These are phyloP conservation scores for Aspergillus sp. DNA, from an alignment of 2,329 filamentous ascomycete species.

Conservation along the genomic window DNA sequence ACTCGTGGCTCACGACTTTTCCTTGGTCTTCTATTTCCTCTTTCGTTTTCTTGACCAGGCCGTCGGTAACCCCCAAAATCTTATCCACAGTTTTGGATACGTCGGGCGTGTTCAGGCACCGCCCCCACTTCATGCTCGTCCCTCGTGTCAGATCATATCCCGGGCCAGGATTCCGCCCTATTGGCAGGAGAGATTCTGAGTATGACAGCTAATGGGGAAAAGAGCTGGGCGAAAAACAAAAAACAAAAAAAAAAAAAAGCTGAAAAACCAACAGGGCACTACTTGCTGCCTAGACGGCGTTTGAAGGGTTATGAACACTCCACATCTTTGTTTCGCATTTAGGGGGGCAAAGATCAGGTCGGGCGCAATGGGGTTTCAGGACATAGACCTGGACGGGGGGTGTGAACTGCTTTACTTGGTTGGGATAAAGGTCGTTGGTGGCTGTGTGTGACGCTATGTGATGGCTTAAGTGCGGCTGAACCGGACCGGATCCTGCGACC, in stretches of 20 bases:
- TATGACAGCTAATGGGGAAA: neutral
- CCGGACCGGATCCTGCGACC: neutral
- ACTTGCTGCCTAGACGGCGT: neutral
- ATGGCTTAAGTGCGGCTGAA: neutral
- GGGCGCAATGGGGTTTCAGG: conserved; percentile 1
- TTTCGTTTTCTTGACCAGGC: neutral
- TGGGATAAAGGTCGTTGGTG: neutral
- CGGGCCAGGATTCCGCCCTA: neutral
- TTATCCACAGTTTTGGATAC: neutral
- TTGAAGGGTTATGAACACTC: neutral
- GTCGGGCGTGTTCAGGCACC: neutral
- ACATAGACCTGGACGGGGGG: neutral
- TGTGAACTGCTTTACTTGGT: neutral
- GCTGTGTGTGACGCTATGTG: neutral
- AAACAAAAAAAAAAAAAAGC: no score
- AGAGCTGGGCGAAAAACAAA: neutral
- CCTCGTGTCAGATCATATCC: neutral
- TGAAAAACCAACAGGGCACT: neutral
- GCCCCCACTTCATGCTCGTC: neutral
- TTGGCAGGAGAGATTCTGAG: neutral
- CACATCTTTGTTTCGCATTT: neutral
- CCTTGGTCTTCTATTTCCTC: neutral
- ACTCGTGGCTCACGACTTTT: neutral
- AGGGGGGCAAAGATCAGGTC: neutral
- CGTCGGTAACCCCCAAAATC: neutral